These are phyloP conservation scores for Trametes meyenii DNA, from an alignment of 768 basidiomycete species.

Conservation along the genomic window DNA sequence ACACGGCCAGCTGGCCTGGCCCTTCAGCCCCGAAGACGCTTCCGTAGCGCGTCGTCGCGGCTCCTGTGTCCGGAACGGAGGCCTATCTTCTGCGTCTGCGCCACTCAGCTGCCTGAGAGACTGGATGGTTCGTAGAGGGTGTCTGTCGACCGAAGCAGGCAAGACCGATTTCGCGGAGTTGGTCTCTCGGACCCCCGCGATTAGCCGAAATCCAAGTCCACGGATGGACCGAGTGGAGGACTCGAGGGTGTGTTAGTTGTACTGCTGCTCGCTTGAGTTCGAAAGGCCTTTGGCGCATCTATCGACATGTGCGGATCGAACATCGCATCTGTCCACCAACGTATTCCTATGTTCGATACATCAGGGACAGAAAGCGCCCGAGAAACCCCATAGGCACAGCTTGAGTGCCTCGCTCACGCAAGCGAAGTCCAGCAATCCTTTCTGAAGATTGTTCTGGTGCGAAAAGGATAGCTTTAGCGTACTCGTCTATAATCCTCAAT, in stretches of 20 bases:
- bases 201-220: neutral
- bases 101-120: neutral
- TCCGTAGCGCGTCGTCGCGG: neutral
- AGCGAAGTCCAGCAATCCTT: too few relatives aligned
- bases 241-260: neutral
- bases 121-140: neutral
- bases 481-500: too few relatives aligned
- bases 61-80: neutral
- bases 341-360: neutral
- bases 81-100: neutral
- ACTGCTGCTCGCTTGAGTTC: neutral
- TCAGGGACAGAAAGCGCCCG: neutral
- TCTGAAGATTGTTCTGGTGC: too few relatives aligned
- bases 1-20: conserved; percentile 9
- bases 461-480: too few relatives aligned
- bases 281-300: neutral
- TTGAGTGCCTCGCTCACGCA: too few relatives aligned
- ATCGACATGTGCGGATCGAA: neutral
- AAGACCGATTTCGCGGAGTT: neutral
- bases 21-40: conserved; percentile 6
- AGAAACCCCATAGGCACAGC: too few relatives aligned
- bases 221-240: neutral
- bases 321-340: neutral
- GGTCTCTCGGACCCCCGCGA: neutral
- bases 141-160: too few relatives aligned